Evolutionary conservation across 2,329 filamentous ascomycete genomes (phyloP).

Genomic region (Ascochyta clinopodiicola): DNA sequence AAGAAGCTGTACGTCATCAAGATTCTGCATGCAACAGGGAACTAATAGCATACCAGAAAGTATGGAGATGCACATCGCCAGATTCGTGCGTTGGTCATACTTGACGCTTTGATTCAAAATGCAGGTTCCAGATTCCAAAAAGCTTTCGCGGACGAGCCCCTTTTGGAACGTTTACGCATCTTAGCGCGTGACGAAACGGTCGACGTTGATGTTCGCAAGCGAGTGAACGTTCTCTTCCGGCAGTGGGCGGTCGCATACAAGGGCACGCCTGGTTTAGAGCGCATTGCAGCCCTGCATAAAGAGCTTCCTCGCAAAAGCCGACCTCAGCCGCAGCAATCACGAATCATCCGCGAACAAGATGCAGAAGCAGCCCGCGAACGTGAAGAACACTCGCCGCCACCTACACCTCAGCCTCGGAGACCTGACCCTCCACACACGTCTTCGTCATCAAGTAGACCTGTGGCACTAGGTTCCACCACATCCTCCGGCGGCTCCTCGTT

Average conservation of each 20-base stretch:
- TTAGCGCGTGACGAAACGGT: slow-evolving; percentile 85
- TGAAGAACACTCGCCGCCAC: slow-evolving; percentile 56
- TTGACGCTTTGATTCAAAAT: slow-evolving; percentile 95
- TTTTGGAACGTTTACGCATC: slow-evolving; percentile 88
- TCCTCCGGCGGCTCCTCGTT: slow-evolving; percentile 59
- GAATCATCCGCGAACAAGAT: slow-evolving; percentile 81
- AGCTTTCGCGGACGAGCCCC: slow-evolving; percentile 85
- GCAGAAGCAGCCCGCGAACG: slow-evolving; percentile 73
- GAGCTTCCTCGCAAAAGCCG: slow-evolving; percentile 69
- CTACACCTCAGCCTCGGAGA: slow-evolving; percentile 37
- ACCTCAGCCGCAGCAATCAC: slow-evolving; percentile 74
- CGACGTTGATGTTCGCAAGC: slow-evolving; percentile 83
- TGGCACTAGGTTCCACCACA: slow-evolving; percentile 35
- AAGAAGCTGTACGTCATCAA: slow-evolving; percentile 81
- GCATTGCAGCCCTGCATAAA: slow-evolving; percentile 79
- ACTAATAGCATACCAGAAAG: slow-evolving; percentile 64
- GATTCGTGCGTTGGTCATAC: slow-evolving; percentile 82
- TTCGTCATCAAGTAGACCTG: slow-evolving; percentile 39
- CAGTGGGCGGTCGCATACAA: slow-evolving; percentile 88
- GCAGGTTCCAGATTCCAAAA: slow-evolving; percentile 86
- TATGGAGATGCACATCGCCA: slow-evolving; percentile 96
- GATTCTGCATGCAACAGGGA: neutral
- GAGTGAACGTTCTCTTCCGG: slow-evolving; percentile 84
- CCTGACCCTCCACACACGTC: slow-evolving; percentile 36
- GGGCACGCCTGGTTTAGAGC: slow-evolving; percentile 77